Base-by-base conservation (phyloP, 2,329 filamentous ascomycete species). In the Monosporascus sp. region DNA sequence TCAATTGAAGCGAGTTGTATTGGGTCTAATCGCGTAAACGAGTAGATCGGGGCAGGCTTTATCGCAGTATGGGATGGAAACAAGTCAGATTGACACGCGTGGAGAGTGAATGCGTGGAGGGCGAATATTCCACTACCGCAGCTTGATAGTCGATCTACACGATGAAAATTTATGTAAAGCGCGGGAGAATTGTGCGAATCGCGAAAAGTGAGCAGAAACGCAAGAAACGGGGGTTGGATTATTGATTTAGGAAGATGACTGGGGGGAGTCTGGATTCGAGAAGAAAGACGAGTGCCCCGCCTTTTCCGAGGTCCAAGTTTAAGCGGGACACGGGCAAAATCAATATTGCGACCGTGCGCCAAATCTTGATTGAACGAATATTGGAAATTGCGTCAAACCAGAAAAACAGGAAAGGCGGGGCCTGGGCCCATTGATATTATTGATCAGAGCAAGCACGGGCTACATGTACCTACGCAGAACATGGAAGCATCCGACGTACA, bases 1-100 rank as follows among this genome's bases (percentile, higher is more conserved):
- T 31, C 27, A 31, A 31, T 31, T 31, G 27, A 31, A 31, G 27
- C 27, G 27, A 31, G 27, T 31, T 31, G 43, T 46, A 26, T 26
- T 46, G 24, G 43, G 43, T 46, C 43, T 46, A 46, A 46, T 46
- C 43, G 43, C 43, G 43, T 46, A 46, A 46, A 46, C 43, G 43
- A 46, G 43, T 46, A 46, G 43, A 26, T 31, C 26, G 24, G 20
- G 20, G 22, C 43, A n/a, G 27, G 11, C 26, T 27, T 46, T 26
- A 27, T 24, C n/a, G 43, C 20, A 26, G 43, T 46, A 27, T 46
- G 24, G 16, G 43, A 27, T 46, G 11, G 43, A 16, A 43, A 43
- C 20, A 14, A 20, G 40, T 43, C 7, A 20, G 40, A 43, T 14
- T 41, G 19, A 20, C 40, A 43, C 40, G 40, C 27, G 27, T 31